Base-by-base conservation (phyloP, 208 protist genomes). In the Borovskyia barvae region DNA sequence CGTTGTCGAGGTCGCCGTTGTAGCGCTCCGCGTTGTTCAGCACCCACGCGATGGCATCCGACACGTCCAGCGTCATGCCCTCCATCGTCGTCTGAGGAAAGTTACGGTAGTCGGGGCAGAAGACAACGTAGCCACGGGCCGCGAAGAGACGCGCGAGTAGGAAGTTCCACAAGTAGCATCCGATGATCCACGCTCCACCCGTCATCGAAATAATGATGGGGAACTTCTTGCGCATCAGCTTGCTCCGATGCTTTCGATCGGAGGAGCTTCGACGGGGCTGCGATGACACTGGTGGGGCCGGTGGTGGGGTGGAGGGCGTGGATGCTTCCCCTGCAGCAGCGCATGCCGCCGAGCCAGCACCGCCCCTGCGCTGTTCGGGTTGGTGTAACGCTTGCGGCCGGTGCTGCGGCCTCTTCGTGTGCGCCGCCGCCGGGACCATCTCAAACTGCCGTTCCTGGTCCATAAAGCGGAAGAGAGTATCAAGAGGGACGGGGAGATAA, bases 81-180 rank as follows among this genome's bases (percentile, higher is more conserved):
- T 90, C 85, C 85, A 96, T 83, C 54, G 80, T 82, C 30, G 82
- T 92, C 75, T 94, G 87, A 28, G 90, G 90, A 57, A 94, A 96
- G 79, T 96, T 96, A 47, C 90, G 86, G 73, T 96, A 96, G 82
- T 96, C 90, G 8, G 90, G 90, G 69, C 82, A 90, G 72, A 96
- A 94, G 12, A 93, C 87, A 26, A 93, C 62, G 73, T 91, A 92
- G 30, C 90, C 90, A 29, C 80, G 70, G 26, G 83, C 77, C 5
- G 83, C 59, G 19, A 93, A 64, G 36, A 93, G 53, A 9, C 81
- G 79, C 2, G 80, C 80, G 11, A 93, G 22, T 11, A 93, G 52
- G 57, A 74, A 77, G 51, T 74, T 84, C 84, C 87, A 93, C 3
- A 88, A 60, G 48, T 87, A 74, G 60, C 58, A 73, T 0, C 87